Evolutionary conservation across 2,329 filamentous ascomycete genomes (phyloP), one percentile per base, ranked within the genome.

Genomic region (Biscogniauxia sp.): DNA sequence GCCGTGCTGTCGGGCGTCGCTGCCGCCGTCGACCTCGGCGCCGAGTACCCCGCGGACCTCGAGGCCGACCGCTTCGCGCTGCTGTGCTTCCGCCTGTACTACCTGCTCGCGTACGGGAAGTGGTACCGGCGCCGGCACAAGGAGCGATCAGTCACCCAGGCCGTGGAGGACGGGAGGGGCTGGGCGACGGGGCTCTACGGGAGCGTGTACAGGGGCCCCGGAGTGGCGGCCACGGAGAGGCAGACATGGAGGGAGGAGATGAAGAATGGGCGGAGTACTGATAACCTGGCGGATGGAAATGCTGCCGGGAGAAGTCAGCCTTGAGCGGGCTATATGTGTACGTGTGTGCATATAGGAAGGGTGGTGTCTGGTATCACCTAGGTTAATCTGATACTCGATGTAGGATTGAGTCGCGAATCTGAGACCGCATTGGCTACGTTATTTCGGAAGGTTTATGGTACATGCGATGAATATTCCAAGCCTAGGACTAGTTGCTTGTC

Each of bases 1-100:
- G 88, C 88, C 13, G 83, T 88, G 60, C 85, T 91, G 64, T 85
- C 82, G 41, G 88, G 88, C 1, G 85, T 90, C 55, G 86, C 86
- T 2, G 88, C 88, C 1, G 88, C 88, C 0, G 87, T 89, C 20
- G 84, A 88, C 63, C 75, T 91, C 13, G 88, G 88, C 1, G 88
- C 87, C 0, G 75, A 76, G 6, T 91, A 90, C 68, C 85, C 85
- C 0, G 82, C 81, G 61, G 86, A 88, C 66, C 69, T 89, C 1
- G 86, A 88, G 73, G 73, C 84, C n/a, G 86, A 88, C 62, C 78
- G 76, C 57, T 89, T 87, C 68, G 83, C 86, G 0, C 79, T 88
- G 58, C 67, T 88, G 61, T 79, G 80, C 54, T 89, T 88, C 68
- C 72, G 86, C 51, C 69, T 88, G 61, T 88, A 88, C 64, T 88